A percentile compares a stretch with the other conserved stretches of the same genome.
phyloP scores from a whole-genome alignment of 2,329 filamentous ascomycete genomes.

The Teratosphaeria pseudoeucalypti region DNA sequence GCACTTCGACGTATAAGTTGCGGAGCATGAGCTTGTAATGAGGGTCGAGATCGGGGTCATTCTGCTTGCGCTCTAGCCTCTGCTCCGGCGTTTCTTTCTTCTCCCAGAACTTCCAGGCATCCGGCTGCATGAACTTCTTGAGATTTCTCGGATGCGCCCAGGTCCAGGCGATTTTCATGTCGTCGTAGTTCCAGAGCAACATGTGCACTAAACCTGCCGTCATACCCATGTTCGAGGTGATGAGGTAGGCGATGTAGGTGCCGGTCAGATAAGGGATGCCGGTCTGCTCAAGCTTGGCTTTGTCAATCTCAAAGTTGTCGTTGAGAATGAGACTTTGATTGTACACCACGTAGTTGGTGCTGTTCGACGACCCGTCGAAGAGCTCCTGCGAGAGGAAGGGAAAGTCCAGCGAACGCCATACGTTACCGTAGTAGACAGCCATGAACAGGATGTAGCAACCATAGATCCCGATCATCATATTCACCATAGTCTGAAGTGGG shows the following conservation, averaged over 20 bases:
- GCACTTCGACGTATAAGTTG: constrained; percentile 21
- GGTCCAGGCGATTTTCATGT: constrained; percentile 29
- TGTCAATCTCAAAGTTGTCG: constrained; percentile 30
- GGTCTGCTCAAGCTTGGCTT: constrained; percentile 21
- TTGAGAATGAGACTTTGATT: constrained; percentile 37
- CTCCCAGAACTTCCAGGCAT: constrained; percentile 21
- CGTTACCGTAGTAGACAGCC: constrained; percentile 33
- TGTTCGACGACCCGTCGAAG: constrained; percentile 30
- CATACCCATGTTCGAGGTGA: constrained; percentile 37
- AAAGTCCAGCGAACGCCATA: constrained; percentile 32
- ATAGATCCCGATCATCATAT: constrained; percentile 23
- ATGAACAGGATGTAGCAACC: constrained; percentile 14
- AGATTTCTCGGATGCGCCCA: constrained; percentile 17
- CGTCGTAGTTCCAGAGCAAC: constrained; percentile 20
- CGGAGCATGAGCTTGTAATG: constrained; percentile 25
- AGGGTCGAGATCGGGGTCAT: constrained; percentile 19
- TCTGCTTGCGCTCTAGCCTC: constrained; percentile 10
- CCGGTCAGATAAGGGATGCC: constrained; percentile 35
- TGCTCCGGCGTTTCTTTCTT: constrained; percentile 14
- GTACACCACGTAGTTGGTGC: constrained; percentile 28
- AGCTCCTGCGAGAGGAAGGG: constrained; percentile 36
- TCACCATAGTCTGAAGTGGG: constrained; percentile 30
- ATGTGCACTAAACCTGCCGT: constrained; percentile 40
- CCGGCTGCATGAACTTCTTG: constrained; percentile 8
- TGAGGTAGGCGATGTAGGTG: constrained; percentile 29